Conservation (phyloP, 805 yeast species). For the Metschnikowia colocasiae region DNA sequence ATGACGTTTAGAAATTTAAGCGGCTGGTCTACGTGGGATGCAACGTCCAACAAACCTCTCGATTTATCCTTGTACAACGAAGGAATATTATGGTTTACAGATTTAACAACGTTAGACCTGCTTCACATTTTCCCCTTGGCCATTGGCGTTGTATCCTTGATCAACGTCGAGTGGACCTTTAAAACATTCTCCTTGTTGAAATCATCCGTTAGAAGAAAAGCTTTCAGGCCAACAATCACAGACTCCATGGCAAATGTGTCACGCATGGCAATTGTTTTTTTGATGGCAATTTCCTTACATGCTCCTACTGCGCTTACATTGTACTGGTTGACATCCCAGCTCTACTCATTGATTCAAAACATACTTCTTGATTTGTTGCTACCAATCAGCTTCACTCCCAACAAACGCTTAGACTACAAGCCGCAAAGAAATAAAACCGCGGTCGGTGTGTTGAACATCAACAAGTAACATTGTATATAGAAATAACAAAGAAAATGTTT, state of each 20-base stretch:
- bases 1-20: slow-evolving; percentile 70
- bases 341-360: slow-evolving; percentile 74
- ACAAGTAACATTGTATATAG: slow-evolving; percentile 1
- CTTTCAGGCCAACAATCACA: slow-evolving; percentile 52
- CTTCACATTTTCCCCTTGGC: slow-evolving; percentile 62
- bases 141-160: slow-evolving; percentile 65
- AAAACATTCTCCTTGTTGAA: slow-evolving; percentile 55
- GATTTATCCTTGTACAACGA: slow-evolving; percentile 50
- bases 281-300: slow-evolving; percentile 81
- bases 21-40: slow-evolving; percentile 56
- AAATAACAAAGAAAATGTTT: not conserved
- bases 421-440: slow-evolving; percentile 15
- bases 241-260: slow-evolving; percentile 68
- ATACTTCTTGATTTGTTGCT: slow-evolving; percentile 58
- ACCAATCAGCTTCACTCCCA: slow-evolving; percentile 56
- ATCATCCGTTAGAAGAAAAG: slow-evolving; percentile 34
- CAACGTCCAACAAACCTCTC: slow-evolving; percentile 41
- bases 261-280: slow-evolving; percentile 68
- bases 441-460: slow-evolving; percentile 11
- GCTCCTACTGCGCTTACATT: slow-evolving; percentile 78
- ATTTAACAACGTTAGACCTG: slow-evolving; percentile 60
- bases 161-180: slow-evolving; percentile 81
- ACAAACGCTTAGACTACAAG: slow-evolving; percentile 26
- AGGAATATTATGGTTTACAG: slow-evolving; percentile 59
- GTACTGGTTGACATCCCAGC: slow-evolving; percentile 90